Conservation (phyloP, 805 yeast genomes). For the Ogataea populi-albae region DNA sequence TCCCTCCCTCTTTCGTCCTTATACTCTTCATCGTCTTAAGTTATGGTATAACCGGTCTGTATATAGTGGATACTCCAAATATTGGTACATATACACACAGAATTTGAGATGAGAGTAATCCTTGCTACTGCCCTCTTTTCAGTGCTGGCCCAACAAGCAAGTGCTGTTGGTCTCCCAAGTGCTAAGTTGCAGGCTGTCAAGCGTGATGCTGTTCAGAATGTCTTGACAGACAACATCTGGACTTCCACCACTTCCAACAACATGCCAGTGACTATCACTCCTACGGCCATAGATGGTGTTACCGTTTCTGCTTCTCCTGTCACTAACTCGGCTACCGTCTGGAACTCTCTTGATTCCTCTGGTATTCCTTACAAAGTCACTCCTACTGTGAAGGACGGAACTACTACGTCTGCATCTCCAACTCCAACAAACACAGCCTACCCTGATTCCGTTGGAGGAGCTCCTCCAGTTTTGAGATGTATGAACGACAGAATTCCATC, state of each 20-base stretch:
- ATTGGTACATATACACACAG: too few species aligned
- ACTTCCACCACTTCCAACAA: conserved; percentile 33
- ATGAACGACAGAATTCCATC: conserved; percentile 35
- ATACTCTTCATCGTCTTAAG: too few species aligned
- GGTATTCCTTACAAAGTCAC: conserved; percentile 44
- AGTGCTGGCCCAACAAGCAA: background rate
- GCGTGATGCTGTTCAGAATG: conserved; percentile 23
- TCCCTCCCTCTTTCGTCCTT: too few species aligned
- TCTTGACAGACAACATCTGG: conserved; percentile 31
- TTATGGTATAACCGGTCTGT: too few species aligned
- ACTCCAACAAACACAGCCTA: conserved; percentile 35
- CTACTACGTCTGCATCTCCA: conserved; percentile 41
- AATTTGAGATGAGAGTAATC: background rate
- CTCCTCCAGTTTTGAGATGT: conserved; percentile 45
- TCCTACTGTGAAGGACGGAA: conserved; percentile 36
- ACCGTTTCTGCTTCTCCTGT: conserved; percentile 43
- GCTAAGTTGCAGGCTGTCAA: conserved; percentile 2
- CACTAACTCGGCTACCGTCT: conserved; percentile 35
- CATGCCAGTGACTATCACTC: conserved; percentile 24
- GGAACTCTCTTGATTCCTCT: conserved; percentile 43
- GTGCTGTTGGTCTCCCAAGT: background rate
- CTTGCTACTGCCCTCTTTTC: background rate
- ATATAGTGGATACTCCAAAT: too few species aligned
- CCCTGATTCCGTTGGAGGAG: conserved; percentile 37
- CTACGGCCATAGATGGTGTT: conserved; percentile 53